Percentiles rank a stretch among this genome's conserved stretches.
Evolutionary conservation across 2,329 filamentous ascomycete genomes (phyloP).

Genomic region (Lasiodiplodia sp.): DNA sequence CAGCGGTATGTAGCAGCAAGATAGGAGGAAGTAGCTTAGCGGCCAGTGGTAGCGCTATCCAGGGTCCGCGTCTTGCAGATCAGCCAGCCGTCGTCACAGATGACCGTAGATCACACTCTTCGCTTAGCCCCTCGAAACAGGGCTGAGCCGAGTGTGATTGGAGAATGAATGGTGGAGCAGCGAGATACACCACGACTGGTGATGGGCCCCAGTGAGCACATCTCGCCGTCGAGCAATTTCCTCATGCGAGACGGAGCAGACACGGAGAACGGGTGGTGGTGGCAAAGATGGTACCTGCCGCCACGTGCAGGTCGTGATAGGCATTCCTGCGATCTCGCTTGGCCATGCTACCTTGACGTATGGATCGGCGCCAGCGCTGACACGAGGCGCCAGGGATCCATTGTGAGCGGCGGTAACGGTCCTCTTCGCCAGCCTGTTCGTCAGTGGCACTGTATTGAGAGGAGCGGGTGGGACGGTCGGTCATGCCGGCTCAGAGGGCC

Average conservation of each 20-base stretch:
- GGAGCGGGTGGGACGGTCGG: not conserved
- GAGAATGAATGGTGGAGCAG: not conserved
- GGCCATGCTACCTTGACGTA: not conserved
- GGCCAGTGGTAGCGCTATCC: slow-evolving; percentile 13
- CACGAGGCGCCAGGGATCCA: too few relatives aligned
- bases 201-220: not conserved
- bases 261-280: not conserved
- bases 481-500: not conserved
- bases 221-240: slow-evolving; percentile 7
- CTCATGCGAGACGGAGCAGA: slow-evolving; percentile 3
- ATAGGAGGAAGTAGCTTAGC: slow-evolving; percentile 2
- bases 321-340: slow-evolving; percentile 23
- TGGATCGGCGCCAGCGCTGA: not conserved
- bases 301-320: slow-evolving; percentile 16
- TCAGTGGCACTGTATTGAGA: not conserved
- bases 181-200: not conserved
- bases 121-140: slow-evolving; percentile 6
- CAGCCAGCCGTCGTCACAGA: slow-evolving; percentile 16
- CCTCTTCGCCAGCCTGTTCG: not conserved
- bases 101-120: slow-evolving; percentile 12
- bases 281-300: not conserved
- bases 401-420: not conserved
- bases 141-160: not conserved
- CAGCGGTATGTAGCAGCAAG: not conserved
- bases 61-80: slow-evolving; percentile 3